Base-by-base conservation (phyloP, 176 grass and related monocot genomes). In the Poa annua region DNA sequence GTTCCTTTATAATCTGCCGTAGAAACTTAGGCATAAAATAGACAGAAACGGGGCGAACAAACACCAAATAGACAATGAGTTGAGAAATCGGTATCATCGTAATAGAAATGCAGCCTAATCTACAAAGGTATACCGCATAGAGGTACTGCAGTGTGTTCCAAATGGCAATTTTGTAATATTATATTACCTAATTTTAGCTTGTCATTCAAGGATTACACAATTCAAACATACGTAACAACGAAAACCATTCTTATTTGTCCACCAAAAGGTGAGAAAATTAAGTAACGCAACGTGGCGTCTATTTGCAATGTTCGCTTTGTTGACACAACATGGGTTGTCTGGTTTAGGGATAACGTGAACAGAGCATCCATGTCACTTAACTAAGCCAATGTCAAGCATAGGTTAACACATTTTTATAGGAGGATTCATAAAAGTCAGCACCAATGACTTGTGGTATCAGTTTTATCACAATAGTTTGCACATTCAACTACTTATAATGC, bases 351-450 rank as follows among this genome's bases (percentile, higher is more conserved):
- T 75, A 59, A 57, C 48, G 20, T 29, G 65, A 80, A 80, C 20
- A 62, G 3, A 78, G 16, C 7, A 53, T 54, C 1, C 63, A 71
- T 29, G 29, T 5, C 17, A 77, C 25, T 76, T 6, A 47, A 48
- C 7, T 79, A 74, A 74, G 16, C 11, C 44, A 54, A 81, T 74
- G 57, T 66, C 48, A 84, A 84, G 80, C 65, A 60, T 56, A n/a
- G 9, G 35, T 22, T 66, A 42, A n/a, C 16, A 2, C 67, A 50
- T 65, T 57, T 0, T 54, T 56, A 35, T 24, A 36, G 0, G 39
- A 55, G 39, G 6, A 14, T 26, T 32, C 29, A 29, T 29, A 29
- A 50, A 84, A 38, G 57, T 80, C 81, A 80, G 35, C 75, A 49
- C 26, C 21, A 47, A 65, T 72, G 22, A 63, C 52, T 53, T 75